phyloP scores from a whole-genome alignment of 768 basidiomycete species.

The Lyophyllum decastes region DNA sequence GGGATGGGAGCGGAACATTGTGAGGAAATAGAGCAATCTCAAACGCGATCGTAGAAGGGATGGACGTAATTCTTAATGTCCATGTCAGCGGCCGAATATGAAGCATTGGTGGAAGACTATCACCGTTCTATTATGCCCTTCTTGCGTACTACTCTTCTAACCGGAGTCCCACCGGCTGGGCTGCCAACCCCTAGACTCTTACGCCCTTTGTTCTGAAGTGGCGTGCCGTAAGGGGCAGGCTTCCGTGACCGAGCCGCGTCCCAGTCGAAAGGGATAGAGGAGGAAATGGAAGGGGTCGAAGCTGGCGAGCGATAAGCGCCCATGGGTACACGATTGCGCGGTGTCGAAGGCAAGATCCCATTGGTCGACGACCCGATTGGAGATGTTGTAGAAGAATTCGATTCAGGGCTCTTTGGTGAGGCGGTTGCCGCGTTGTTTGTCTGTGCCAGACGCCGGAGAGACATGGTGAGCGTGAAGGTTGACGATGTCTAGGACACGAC shows the following conservation, averaged over 20 bases:
- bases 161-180: conserved; percentile 33
- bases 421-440: conserved; percentile 43
- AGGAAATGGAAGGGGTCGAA: conserved; percentile 71
- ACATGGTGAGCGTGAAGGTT: conserved; percentile 32
- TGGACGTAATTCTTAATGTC: conserved; percentile 50
- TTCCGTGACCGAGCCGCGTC: conserved; percentile 72
- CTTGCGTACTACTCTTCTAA: conserved; percentile 62
- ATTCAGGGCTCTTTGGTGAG: conserved; percentile 36
- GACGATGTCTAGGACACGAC: neutral
- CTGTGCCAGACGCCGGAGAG: conserved; percentile 60
- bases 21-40: conserved; percentile 83
- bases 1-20: conserved; percentile 72
- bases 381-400: conserved; percentile 15
- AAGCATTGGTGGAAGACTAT: conserved; percentile 9
- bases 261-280: conserved; percentile 84
- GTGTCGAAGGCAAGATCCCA: conserved; percentile 36
- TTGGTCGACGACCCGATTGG: conserved; percentile 33
- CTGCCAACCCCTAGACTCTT: conserved; percentile 36
- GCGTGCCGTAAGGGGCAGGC: conserved; percentile 74
- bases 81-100: neutral
- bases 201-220: conserved; percentile 48
- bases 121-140: conserved; percentile 67
- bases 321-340: conserved; percentile 50
- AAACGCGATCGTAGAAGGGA: conserved; percentile 76
- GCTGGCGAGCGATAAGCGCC: conserved; percentile 61